These are phyloP conservation scores for Orbilia blumenaviensis DNA, from an alignment of 2,329 filamentous ascomycete species.

Conservation along the genomic window DNA sequence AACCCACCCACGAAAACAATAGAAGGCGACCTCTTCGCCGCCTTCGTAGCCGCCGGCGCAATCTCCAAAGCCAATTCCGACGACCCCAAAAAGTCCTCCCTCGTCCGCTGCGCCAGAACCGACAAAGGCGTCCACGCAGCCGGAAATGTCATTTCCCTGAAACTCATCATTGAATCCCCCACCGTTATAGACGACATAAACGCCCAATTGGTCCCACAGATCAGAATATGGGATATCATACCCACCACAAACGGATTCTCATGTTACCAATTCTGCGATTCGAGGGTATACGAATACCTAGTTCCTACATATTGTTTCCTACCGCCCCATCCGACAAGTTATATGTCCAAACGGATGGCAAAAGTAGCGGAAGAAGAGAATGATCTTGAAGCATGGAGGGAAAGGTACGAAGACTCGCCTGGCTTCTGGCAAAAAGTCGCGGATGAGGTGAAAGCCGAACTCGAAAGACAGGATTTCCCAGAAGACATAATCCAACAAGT, in stretches of 20 bases:
- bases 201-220: slow-evolving; percentile 81
- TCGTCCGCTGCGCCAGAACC: slow-evolving; percentile 91
- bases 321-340: slow-evolving; percentile 89
- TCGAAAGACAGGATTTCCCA: slow-evolving; percentile 33
- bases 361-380: slow-evolving; percentile 78
- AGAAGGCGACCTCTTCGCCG: slow-evolving; percentile 91
- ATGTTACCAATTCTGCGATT: slow-evolving; percentile 94
- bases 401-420: slow-evolving; percentile 78
- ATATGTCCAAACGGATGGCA: slow-evolving; percentile 81
- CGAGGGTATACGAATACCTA: slow-evolving; percentile 95
- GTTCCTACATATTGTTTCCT: slow-evolving; percentile 92
- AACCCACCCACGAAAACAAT: slow-evolving; percentile 80
- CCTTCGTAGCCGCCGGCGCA: slow-evolving; percentile 87
- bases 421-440: slow-evolving; percentile 86
- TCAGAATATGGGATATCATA: slow-evolving; percentile 93
- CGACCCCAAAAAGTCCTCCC: slow-evolving; percentile 93
- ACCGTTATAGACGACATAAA: slow-evolving; percentile 94
- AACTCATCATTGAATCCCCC: slow-evolving; percentile 91
- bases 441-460: slow-evolving; percentile 73
- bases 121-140: slow-evolving; percentile 98
- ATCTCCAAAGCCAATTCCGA: slow-evolving; percentile 97
- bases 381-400: slow-evolving; percentile 73
- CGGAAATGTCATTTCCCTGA: slow-evolving; percentile 92
- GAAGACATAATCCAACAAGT: slow-evolving; percentile 68
- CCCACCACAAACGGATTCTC: slow-evolving; percentile 90